Evolutionary conservation across 2,329 filamentous ascomycete species (phyloP), one percentile per base, ranked within the genome.

Genomic region (Colletotrichum sp.): DNA sequence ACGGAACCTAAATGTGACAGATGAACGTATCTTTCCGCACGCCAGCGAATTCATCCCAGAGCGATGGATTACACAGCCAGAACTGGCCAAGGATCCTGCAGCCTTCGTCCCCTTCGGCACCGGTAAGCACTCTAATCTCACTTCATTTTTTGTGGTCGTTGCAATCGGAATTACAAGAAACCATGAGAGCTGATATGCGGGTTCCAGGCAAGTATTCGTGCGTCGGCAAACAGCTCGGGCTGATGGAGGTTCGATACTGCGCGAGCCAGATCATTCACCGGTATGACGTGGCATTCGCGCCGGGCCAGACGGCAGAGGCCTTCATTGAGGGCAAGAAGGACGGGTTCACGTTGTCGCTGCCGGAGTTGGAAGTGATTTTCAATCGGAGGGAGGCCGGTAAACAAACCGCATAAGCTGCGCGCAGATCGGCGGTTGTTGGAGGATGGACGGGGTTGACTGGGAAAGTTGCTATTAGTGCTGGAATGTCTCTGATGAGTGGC

Each of bases 171-270:
- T 10, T 12, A 24, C 8, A 28, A 8, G 9, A 5, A 32, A 21
- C 36, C 36, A 18, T 18, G 21, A 30, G 21, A 24, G 57, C 68
- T 70, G 67, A 69, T 34, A 21, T 8, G 34, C 24, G 12, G 5
- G 12, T 21, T 60, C 13, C 32, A 83, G 83, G 84, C 4, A 80
- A 78, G 2, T 82, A 82, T 64, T 81, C 82, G 7, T 86, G 85
- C 55, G 82, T 83, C 2, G 85, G 85, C 2, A 85, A 85, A 72
- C 81, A 82, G 71, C 78, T 86, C 2, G 84, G 80, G 1, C 75
- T 86, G 49, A 83, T 85, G 80, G 83, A 85, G 69, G 55, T 84
- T 24, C 76, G 79, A 18, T 78, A 77, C 32, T 73, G 69, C 32
- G 75, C 68, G 36, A 77, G 76, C 39, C 76, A 77, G 34, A 73